Evolutionary conservation across 1,284 basidiomycete species (phyloP), one percentile per base, ranked within the genome.

Genomic region (Puccinia coronata): DNA sequence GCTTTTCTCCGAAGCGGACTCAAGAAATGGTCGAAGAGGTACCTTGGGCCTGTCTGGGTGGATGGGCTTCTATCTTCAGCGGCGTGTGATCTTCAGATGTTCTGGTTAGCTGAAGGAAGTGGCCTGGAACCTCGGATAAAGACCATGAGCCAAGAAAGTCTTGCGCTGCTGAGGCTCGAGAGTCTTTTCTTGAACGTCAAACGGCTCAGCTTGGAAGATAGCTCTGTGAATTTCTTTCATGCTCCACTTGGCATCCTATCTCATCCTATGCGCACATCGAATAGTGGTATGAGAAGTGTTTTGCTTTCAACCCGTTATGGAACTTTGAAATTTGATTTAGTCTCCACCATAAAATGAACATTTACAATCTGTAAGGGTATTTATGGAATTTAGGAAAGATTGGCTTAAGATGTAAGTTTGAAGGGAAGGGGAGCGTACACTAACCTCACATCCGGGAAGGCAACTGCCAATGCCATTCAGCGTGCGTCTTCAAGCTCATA

Each of bases 181-280:
- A 28, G 55, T n/a, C n/a, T n/a, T n/a, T n/a, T n/a, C 55, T 53
- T 53, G 51, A 53, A 57, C n/a, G 55, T 28, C n/a, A 9, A 25
- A 25, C 55, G 8, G n/a, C n/a, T 28, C 55, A 57, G 55, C n/a
- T 57, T 57, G 55, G 51, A 57, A 57, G 55, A 57, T 57, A 57
- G 55, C 55, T 57, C 55, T 57, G 55, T 57, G 55, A 57, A 57
- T 23, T 57, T 57, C 55, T 57, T 28, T 28, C n/a, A n/a, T n/a
- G 55, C n/a, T 57, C 16, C 55, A 57, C 2, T 57, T 57, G 8
- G 55, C 11, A 16, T n/a, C n/a, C n/a, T n/a, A n/a, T n/a, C n/a
- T n/a, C n/a, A 57, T 57, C 55, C 55, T 57, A 14, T n/a, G 3
- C 55, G 55, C 55, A 57, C 55, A 57, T 57, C 55, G 55, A 57